Evolutionary conservation across 2,329 filamentous ascomycete genomes (phyloP), one percentile per base, ranked within the genome.

Genomic region (Colletotrichum aenigma): DNA sequence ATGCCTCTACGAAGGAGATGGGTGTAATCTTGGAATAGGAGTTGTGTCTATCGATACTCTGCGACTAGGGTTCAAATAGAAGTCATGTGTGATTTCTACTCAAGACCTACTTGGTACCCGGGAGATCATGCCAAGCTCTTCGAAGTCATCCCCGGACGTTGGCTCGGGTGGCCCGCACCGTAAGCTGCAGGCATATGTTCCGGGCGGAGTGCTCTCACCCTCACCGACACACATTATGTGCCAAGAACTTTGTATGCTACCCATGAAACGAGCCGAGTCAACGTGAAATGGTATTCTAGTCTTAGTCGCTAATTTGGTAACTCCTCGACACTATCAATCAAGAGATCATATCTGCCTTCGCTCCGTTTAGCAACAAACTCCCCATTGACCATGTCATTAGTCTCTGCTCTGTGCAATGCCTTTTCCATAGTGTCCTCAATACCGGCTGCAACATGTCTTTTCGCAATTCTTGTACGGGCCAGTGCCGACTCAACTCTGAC

Each of bases 351-450:
- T 8, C 81, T 79, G 8, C 79, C 79, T 32, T 70, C 64, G 26
- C 81, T 82, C 30, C 78, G 78, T 26, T 70, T 69, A 15, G 15
- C 61, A 26, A 75, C 52, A 24, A 66, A 66, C 7, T 80, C 78
- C 16, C 81, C 81, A 21, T 83, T 83, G 13, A 80, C 78, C 30
- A 82, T 77, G 67, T 83, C 82, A 48, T 83, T 83, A 0, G 79
- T 80, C 34, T 81, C 77, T 2, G 79, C 79, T 7, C 81, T 78
- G 4, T 60, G 36, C 2, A 78, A 6, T 12, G 81, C 80, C 7
- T 78, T 80, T 28, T 81, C 79, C 26, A 74, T 65, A 1, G 76
- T 79, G 8, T 77, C 75, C 67, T 82, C 81, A 24, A 83, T 82
- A 2, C 82, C 82, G 10, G 80, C 78, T 21, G 74, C 32, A 5